Conservation (phyloP, 2,329 filamentous ascomycete species). For the Ilyonectria destructans region DNA sequence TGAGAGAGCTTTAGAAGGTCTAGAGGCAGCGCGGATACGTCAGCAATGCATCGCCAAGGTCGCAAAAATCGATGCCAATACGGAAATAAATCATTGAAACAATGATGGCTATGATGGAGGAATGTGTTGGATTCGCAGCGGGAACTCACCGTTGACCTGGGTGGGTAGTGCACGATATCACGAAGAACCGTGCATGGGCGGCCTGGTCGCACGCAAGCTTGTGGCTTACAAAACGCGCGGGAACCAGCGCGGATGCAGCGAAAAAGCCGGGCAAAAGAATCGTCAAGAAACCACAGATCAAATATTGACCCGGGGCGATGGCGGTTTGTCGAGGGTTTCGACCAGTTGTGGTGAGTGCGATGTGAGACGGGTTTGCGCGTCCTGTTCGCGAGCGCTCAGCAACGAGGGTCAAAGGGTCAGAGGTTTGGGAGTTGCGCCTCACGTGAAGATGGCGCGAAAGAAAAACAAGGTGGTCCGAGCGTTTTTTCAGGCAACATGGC, state of each 20-base stretch:
- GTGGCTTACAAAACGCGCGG: slow-evolving; percentile 46
- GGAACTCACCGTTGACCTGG: slow-evolving; percentile 44
- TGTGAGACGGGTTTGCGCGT: slow-evolving; percentile 44
- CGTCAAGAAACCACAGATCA: slow-evolving; percentile 2
- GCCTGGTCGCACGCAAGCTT: slow-evolving; percentile 44
- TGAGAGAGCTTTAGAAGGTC: slow-evolving; percentile 32
- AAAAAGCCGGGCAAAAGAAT: slow-evolving; percentile 18
- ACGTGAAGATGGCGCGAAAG: slow-evolving; percentile 46
- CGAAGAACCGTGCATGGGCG: slow-evolving; percentile 47
- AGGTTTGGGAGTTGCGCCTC: slow-evolving; percentile 43
- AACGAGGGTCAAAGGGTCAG: slow-evolving; percentile 31
- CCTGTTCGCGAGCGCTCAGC: slow-evolving; percentile 38
- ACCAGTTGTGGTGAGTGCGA: slow-evolving; percentile 34
- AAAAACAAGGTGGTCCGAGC: slow-evolving; percentile 45
- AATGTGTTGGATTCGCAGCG: slow-evolving; percentile 20
- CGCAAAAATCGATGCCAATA: slow-evolving; percentile 12
- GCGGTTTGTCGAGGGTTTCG: slow-evolving; percentile 22
- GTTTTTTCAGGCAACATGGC: slow-evolving; percentile 43
- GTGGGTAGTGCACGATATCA: slow-evolving; percentile 46
- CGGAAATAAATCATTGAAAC: not conserved
- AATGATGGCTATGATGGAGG: not conserved
- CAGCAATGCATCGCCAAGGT: slow-evolving; percentile 34
- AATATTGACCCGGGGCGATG: slow-evolving; percentile 21
- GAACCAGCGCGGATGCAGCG: slow-evolving; percentile 39
- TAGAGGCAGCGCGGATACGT: slow-evolving; percentile 34